A percentile compares a stretch with the other conserved stretches of the same genome.
Conservation (phyloP, 208 protist species). For the Angomonas ambiguus region DNA sequence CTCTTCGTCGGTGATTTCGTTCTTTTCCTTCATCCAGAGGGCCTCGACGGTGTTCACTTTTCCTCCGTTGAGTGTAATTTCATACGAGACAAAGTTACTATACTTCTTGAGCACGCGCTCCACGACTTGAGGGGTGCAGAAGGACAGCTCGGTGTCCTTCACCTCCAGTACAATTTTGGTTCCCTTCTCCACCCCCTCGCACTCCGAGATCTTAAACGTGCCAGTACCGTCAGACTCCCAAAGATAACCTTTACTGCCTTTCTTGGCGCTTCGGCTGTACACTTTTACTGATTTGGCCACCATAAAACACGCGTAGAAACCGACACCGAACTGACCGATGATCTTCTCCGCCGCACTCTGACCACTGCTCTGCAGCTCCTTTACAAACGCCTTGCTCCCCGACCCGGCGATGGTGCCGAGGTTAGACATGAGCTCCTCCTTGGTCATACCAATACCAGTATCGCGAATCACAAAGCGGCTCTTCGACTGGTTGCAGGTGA, state of each 20-base stretch:
- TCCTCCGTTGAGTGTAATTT: constrained; percentile 93
- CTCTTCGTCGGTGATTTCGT: constrained; percentile 90
- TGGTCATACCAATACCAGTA: constrained; percentile 96
- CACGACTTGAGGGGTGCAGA: constrained; percentile 89
- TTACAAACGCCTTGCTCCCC: constrained; percentile 89
- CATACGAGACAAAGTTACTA: constrained; percentile 96
- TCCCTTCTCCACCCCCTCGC: constrained; percentile 92
- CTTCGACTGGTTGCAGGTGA: constrained; percentile 91
- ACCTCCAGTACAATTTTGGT: constrained; percentile 97
- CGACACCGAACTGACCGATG: constrained; percentile 97
- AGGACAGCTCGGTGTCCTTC: constrained; percentile 92
- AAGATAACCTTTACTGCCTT: constrained; percentile 88
- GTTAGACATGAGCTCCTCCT: constrained; percentile 94
- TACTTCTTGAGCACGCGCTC: constrained; percentile 97
- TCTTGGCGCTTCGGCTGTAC: constrained; percentile 85
- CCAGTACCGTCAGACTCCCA: constrained; percentile 94
- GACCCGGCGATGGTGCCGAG: constrained; percentile 94
- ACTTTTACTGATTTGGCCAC: constrained; percentile 94
- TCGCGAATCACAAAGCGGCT: constrained; percentile 92
- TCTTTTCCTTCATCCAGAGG: constrained; percentile 95
- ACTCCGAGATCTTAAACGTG: constrained; percentile 92
- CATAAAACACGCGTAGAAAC: constrained; percentile 98
- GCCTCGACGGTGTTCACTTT: constrained; percentile 95
- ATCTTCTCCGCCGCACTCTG: constrained; percentile 84
- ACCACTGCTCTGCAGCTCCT: constrained; percentile 68